phyloP scores from a whole-genome alignment of 352 stramenopile genomes.

The Phytophthora pini region DNA sequence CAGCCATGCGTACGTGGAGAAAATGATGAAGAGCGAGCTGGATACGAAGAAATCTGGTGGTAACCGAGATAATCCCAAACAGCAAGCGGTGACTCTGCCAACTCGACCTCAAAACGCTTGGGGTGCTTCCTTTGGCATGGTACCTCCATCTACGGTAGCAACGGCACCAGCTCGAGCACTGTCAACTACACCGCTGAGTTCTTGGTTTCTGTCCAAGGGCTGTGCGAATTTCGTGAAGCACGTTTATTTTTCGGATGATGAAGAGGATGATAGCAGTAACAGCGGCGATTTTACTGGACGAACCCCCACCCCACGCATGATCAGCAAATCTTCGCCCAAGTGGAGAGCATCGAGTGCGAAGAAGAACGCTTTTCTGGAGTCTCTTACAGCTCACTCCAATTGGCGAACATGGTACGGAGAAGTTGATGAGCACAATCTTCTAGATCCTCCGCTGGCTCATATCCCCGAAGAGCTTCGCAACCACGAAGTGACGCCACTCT shows the following conservation, averaged over 20 bases:
- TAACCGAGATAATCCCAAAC: not conserved
- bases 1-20: conserved; percentile 37
- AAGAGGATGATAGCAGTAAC: conserved; percentile 12
- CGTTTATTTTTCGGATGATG: conserved; percentile 47
- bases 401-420: conserved; percentile 74
- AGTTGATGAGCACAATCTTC: conserved; percentile 43
- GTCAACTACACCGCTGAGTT: conserved; percentile 57
- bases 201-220: conserved; percentile 71
- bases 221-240: conserved; percentile 68
- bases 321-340: conserved; percentile 21
- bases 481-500: conserved; percentile 17
- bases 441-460: conserved; percentile 58
- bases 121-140: conserved; percentile 59
- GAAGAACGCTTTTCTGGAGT: conserved; percentile 59
- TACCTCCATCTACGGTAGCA: conserved; percentile 1
- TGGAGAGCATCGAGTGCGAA: conserved; percentile 18
- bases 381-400: conserved; percentile 45
- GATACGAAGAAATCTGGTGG: not conserved
- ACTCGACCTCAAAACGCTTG: conserved; percentile 37
- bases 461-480: conserved; percentile 35
- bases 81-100: conserved; percentile 2
- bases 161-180: conserved; percentile 6
- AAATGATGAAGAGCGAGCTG: conserved; percentile 30
- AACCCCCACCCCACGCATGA: not conserved
- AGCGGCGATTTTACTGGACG: not conserved